Evolutionary conservation across 2,329 filamentous ascomycete species (phyloP), one percentile per base, ranked within the genome.

Genomic region (Aspergillus sp.): DNA sequence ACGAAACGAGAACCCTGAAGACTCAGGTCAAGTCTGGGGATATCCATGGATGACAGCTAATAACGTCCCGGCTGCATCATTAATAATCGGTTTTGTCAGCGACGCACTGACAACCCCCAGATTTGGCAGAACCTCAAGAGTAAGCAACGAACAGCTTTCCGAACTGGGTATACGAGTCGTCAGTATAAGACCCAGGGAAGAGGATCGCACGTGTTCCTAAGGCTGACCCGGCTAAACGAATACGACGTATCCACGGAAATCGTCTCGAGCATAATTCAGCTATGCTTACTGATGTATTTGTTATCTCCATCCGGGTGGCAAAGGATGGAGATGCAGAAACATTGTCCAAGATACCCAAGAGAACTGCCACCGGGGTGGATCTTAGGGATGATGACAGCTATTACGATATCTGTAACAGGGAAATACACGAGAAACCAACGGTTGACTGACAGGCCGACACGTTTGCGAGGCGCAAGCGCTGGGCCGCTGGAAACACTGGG

Each of bases 391-490:
- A 31, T 4, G 27, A 11, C 9, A 31, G 27, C 27, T 11, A 31
- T 31, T 31, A 31, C 27, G 9, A 31, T 11, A 31, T 31, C 9
- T 43, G 41, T 14, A 19, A 21, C 4, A 48, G 31, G 8, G 7
- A 40, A 15, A 19, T 23, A 52, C 12, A 52, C 24, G 39, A 27
- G 21, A 17, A n/a, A 24, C 31, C 51, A 45, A 52, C 40, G 24
- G 19, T 17, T 19, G 14, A 37, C 19, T 44, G 31, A 27, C 33
- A 45, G 33, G 11, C 6, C 41, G 19, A 53, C 51, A 53, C 51
- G 51, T 53, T 24, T 46, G 41, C n/a, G 40, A 46, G 27, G 50
- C 40, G 50, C 43, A 53, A 46, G 19, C 39, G 12, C 40, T 51
- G 21, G 40, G 40, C 39, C 43, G 40, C 27, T 31, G 27, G 27